phyloP scores from a whole-genome alignment of 805 yeast species.

The Metschnikowia similis region DNA sequence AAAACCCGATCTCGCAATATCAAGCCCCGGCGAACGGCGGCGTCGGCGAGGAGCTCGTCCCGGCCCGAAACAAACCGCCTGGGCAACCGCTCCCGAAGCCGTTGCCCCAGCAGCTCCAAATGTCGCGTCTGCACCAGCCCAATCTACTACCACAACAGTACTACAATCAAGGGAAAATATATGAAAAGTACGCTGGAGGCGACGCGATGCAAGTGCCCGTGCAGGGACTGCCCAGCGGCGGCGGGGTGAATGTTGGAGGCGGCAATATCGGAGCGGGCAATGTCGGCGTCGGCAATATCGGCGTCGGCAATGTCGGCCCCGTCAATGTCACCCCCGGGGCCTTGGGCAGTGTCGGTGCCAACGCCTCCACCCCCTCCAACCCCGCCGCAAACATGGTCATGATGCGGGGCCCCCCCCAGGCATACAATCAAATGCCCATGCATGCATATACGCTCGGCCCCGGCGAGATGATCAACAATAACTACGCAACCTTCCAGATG shows the following conservation, averaged over 20 bases:
- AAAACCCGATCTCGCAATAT: conserved; percentile 3
- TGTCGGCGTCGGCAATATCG: background rate
- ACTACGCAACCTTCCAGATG: conserved; percentile 9
- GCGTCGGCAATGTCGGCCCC: background rate
- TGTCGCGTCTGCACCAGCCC: conserved; percentile 2
- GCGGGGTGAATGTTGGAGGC: too few relatives aligned
- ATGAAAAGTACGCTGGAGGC: background rate
- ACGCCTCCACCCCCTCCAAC: background rate
- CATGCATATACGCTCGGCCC: conserved; percentile 9
- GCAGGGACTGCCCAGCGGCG: background rate
- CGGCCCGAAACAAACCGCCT: background rate
- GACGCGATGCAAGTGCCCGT: background rate
- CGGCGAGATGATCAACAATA: conserved; percentile 4
- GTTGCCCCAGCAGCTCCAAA: background rate
- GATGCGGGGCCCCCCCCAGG: conserved; percentile 2
- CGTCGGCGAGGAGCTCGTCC: background rate
- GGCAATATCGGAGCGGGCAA: background rate
- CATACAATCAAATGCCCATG: conserved; percentile 11
- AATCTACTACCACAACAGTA: conserved; percentile 2
- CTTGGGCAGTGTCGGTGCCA: background rate
- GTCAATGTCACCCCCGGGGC: background rate
- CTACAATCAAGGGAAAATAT: background rate
- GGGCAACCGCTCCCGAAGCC: conserved; percentile 2
- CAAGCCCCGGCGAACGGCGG: background rate
- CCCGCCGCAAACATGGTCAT: background rate